Base-by-base conservation (phyloP, 441 rosid species). In the Erodium texanum region DNA sequence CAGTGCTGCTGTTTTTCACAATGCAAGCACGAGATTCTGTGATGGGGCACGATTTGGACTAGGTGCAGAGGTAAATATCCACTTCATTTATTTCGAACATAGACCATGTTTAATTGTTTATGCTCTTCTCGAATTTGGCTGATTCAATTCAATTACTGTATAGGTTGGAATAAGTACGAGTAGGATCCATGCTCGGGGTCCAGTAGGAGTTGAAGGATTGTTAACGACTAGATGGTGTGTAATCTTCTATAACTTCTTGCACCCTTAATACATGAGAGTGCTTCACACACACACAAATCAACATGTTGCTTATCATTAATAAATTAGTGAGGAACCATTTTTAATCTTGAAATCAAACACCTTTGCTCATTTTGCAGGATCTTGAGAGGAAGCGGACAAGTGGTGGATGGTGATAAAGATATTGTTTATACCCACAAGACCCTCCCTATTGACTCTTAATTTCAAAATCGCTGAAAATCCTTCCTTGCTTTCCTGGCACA, bases 1-100 rank as follows among this genome's bases (percentile, higher is more conserved):
- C 88, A 92, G 99, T 82, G 99, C 98, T 81, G 98, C 99, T 78
- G 99, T 94, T 75, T 85, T 94, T 72, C 99, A 92, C 79, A 94
- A 94, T 68, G 96, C 98, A 73, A 92, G 98, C 86, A 86, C 98
- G 11, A 87, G 99, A 81, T 94, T 92, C 71, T 83, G 87, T 69
- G 99, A 94, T 27, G 98, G 99, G 29, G 96, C 96, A 71, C 86
- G 98, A 52, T 94, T 94, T 38, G 99, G 98, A 24, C 83, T 92
- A 62, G 99, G 99, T 18, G 99, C 99, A 62, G 99, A 94, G 99
- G 99, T 94, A 86, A 22, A 36, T 73, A 22, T 61, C 29, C 14
- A 18, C 74, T 24, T n/a, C 24, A 27, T 29, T 5, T 29, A 9
- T 41, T 68, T 61, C 64, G 65, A 16, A 56, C 12, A 54, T 9